phyloP scores from a whole-genome alignment of 1,139 yeast genomes.

The Pichia sp. region DNA sequence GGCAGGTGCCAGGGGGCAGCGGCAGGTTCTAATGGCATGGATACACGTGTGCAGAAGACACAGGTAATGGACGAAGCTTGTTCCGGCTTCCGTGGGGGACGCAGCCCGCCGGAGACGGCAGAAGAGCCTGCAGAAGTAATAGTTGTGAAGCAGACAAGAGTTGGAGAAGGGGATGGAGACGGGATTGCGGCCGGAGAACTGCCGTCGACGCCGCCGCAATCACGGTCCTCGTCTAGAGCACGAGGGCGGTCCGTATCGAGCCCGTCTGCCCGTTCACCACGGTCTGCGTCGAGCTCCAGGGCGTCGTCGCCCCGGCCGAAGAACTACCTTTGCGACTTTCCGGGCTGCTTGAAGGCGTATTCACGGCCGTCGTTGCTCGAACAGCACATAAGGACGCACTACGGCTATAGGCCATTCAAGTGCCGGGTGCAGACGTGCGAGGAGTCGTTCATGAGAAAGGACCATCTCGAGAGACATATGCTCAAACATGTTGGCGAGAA shows the following conservation, averaged over 20 bases:
- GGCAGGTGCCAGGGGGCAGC: too few species aligned
- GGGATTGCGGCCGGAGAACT: too few species aligned
- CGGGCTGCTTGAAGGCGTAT: conserved; percentile 71
- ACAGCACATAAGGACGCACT: conserved; percentile 76
- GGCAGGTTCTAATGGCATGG: too few species aligned
- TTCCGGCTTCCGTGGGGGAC: too few species aligned
- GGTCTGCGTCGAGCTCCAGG: conserved; percentile 6
- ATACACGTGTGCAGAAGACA: too few species aligned
- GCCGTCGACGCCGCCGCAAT: conserved; percentile 7
- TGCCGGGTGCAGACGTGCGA: conserved; percentile 57
- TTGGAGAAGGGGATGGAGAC: too few species aligned
- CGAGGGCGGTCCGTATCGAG: conserved; percentile 23
- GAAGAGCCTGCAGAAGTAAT: too few species aligned
- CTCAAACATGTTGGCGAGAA: conserved; percentile 54
- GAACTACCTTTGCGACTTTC: conserved; percentile 53
- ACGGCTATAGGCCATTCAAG: conserved; percentile 70
- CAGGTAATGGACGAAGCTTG: too few species aligned
- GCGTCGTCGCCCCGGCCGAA: conserved; percentile 35
- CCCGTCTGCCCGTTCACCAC: conserved; percentile 38
- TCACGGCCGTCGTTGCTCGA: conserved; percentile 76
- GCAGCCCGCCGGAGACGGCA: too few species aligned
- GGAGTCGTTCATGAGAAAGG: conserved; percentile 64
- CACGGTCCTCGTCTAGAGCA: conserved; percentile 9
- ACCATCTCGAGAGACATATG: conserved; percentile 73
- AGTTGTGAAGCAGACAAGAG: too few species aligned